Base-by-base conservation (phyloP, 768 basidiomycete species). In the Russula virescens region DNA sequence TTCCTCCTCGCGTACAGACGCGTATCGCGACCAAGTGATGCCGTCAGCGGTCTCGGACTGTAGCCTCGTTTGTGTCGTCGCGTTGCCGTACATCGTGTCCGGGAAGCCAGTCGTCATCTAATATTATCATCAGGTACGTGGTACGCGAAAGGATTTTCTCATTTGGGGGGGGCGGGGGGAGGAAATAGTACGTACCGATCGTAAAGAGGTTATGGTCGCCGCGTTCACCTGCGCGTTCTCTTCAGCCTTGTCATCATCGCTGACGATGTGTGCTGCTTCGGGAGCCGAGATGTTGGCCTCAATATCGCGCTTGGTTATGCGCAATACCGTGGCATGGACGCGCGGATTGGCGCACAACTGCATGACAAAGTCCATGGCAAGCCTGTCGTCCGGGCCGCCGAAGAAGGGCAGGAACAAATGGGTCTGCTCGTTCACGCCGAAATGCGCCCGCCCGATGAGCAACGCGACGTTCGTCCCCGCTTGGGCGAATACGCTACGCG, bases 361-460 rank as follows among this genome's bases (percentile, higher is more conserved):
- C 16, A 88, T 81, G 25, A 91, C 88, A 67, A 98, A 85, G 34
- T 89, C 84, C 40, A 98, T 75, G 0, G 93, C 91, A 19, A 94
- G 78, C 3, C 96, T 80, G 71, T 97, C 95, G 72, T 98, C 96
- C 0, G 93, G 89, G 0, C 96, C 96, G 25, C 96, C 96, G 71
- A 93, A 90, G 81, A 98, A 98, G 0, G 93, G 90, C 14, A 97
- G 69, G 74, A 93, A 89, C 16, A 98, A 67, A 70, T 92, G 89
- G 1, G 62, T 58, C 69, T 85, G 80, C 0, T 69, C 68, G 9
- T 73, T 68, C 55, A 75, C 68, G 56, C 77, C 45, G 18, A 58
- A 75, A 57, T 67, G 63, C 42, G 79, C 80, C 50, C 83, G 80
- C 69, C 97, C 93, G 51, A 98, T 81, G 69, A 88, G 93, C 11